Evolutionary conservation across 2,329 filamentous ascomycete genomes (phyloP).

Genomic region (Incumbomyces lentus): DNA sequence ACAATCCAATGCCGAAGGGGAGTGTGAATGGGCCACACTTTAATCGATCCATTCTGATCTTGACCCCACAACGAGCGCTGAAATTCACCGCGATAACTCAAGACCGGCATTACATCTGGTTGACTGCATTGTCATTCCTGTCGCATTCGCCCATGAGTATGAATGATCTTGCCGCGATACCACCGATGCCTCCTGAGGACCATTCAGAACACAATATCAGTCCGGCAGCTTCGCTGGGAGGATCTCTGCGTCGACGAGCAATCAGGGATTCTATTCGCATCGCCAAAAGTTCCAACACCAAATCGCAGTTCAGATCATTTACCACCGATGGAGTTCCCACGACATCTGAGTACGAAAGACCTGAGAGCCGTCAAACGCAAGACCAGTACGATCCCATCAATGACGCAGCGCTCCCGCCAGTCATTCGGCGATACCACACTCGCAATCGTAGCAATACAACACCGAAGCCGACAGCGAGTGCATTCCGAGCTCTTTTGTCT

Average conservation of each 20-base stretch:
- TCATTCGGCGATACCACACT: slow-evolving; percentile 53
- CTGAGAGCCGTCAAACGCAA: slow-evolving; percentile 8
- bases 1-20: slow-evolving; percentile 72
- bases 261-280: slow-evolving; percentile 86
- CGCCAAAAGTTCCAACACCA: slow-evolving; percentile 47
- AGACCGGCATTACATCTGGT: slow-evolving; percentile 88
- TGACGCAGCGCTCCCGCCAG: slow-evolving; percentile 40
- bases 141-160: slow-evolving; percentile 77
- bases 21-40: slow-evolving; percentile 46
- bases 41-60: slow-evolving; percentile 85
- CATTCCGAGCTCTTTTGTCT: slow-evolving; percentile 67
- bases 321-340: slow-evolving; percentile 25
- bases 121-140: slow-evolving; percentile 88
- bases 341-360: slow-evolving; percentile 7
- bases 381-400: slow-evolving; percentile 25
- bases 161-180: slow-evolving; percentile 57
- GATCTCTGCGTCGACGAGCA: slow-evolving; percentile 43
- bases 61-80: slow-evolving; percentile 84
- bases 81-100: slow-evolving; percentile 81
- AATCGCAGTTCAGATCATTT: slow-evolving; percentile 24
- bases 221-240: slow-evolving; percentile 31
- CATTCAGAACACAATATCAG: slow-evolving; percentile 6
- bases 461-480: slow-evolving; percentile 57
- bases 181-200: slow-evolving; percentile 42
- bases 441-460: slow-evolving; percentile 87